Base-by-base conservation (phyloP, 1,284 basidiomycete genomes). In the Leccinum griseonigrum region DNA sequence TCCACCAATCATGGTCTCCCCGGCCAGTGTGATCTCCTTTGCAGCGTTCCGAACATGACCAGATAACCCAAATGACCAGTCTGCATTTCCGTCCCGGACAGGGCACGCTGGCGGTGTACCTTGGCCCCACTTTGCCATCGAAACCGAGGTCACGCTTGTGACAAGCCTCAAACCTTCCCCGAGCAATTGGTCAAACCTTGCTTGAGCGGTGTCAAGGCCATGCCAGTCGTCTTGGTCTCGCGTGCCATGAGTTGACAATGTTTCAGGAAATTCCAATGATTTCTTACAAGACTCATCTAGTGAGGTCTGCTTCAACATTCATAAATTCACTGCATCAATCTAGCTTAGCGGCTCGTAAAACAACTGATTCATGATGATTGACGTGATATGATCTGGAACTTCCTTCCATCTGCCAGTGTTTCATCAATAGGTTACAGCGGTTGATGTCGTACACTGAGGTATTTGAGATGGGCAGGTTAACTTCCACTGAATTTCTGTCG, bases 61-160 rank as follows among this genome's bases (percentile, higher is more conserved):
- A 74, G 54, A 38, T 73, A 58, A 0, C 69, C 72, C 32, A 74
- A 29, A 57, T 74, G 74, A 31, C 74, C 72, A 2, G 71, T 71
- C 32, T 64, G 56, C 56, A 75, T 59, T 22, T 63, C 56, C 7
- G 72, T 74, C 1, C 73, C 72, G 2, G 74, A 70, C 2, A 73
- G 32, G 6, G 65, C 63, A 22, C 22, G 22, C 22, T 22, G 3
- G 63, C 72, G 13, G 58, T 64, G 57, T 74, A 74, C 57, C 8
- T 63, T 22, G 74, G 74, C 5, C 71, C 73, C 11, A 50, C 48
- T 50, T 57, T 36, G 5, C 74, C 74, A 48, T 75, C 72, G 13
- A 75, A 56, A 9, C 58, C 67, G 29, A 74, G 22, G 22, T 22
- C 22, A 22, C 22, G 22, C 22, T 22, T 22, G 22, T 22, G 22